Evolutionary conservation across 352 stramenopile genomes (phyloP), one percentile per base, ranked within the genome.

Genomic region (Plasmopara halstedii): DNA sequence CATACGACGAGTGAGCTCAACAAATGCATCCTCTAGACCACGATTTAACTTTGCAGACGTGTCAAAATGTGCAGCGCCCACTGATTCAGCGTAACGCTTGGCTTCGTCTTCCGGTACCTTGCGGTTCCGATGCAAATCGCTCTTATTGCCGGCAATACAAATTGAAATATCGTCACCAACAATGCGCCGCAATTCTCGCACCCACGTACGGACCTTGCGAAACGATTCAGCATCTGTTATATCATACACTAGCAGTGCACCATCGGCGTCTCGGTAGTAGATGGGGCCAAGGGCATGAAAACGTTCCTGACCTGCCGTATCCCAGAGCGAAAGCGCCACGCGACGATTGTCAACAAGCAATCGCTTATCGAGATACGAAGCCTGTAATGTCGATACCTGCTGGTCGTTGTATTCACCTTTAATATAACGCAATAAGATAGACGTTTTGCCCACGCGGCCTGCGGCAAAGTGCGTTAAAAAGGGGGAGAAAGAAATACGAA

Each of bases 371-470:
- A 97, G 57, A 55, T 97, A 97, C 31, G 85, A 96, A 11, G 91
- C 91, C 59, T 97, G 87, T 14, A 97, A 68, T 37, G 92, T 97
- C 44, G 88, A 95, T 22, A 92, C 77, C 60, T 97, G 87, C 10
- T 77, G 66, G 34, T 97, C 92, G 56, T 95, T 71, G 64, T 96
- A 98, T 45, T 95, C 83, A 61, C 91, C 87, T 58, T 94, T 92
- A 56, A 95, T 90, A 59, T 96, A 98, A 27, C 89, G 78, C 46
- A 97, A 57, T 15, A 98, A 61, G 41, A 98, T 97, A 26, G 88
- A 97, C 21, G 91, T 98, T 64, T 98, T 98, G 34, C 91, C 91
- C 35, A 98, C 91, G 35, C 89, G 84, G 27, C 88, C 90, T 95
- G 73, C 42, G 21, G 29, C 8, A 38, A 48, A 46, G n/a, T 31